Evolutionary conservation across 345 rosid genomes (phyloP), one percentile per base, ranked within the genome.

Genomic region (Hirschfeldia incana): DNA sequence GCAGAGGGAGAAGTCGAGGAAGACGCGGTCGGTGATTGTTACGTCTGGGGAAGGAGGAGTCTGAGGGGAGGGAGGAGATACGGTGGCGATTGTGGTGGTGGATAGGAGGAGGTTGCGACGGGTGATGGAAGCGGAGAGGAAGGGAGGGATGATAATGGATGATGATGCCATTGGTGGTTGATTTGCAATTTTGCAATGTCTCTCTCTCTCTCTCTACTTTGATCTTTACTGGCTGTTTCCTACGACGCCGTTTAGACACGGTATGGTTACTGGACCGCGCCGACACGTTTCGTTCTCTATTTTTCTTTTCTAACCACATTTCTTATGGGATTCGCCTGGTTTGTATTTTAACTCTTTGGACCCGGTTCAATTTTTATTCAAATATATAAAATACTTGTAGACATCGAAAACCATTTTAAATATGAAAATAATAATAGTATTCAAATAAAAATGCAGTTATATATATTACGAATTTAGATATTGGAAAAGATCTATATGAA

Each of bases 1-100:
- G 75, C 97, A 89, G 77, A 92, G 78, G 82, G 93, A 86, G 90
- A 94, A 90, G 82, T 94, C 98, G 76, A 94, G 82, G 90, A 86
- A 94, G 75, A 94, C 81, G 5, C 97, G 91, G 86, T 92, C 92
- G 46, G 97, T 94, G 74, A 94, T 89, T 65, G 93, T 89, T 74
- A 92, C 79, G 87, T 94, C 91, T 5, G 78, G 80, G 0, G 83
- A 78, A 0, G 88, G 77, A 0, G 88, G 51, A 5, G 10, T 60
- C 46, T 51, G 61, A 29, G 73, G 32, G 2, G 81, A 79, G 2
- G 86, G 74, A 28, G 86, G 74, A 28, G 88, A 83, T 16, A 65
- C 87, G 62, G 83, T 75, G 74, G 83, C 65, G 79, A 77, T 72
- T 65, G 82, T 67, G 74, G 78, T 81, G 76, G 86, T 76, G 76